Conservation (phyloP, 192 early-diverging fungal genomes). For the Podila verticillata region DNA sequence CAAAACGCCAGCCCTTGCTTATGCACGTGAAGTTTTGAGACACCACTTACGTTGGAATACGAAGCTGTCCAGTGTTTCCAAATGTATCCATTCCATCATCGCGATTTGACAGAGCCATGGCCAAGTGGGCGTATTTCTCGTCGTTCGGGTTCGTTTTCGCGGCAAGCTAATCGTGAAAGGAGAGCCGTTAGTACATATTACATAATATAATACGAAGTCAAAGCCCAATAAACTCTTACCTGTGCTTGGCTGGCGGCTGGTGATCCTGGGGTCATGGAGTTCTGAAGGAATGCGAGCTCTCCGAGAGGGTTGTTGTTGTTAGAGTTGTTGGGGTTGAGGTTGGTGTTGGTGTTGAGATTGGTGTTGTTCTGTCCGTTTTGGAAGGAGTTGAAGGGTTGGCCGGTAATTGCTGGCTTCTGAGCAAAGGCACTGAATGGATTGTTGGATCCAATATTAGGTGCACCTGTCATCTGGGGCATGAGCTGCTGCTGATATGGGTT, state of each 20-base stretch:
- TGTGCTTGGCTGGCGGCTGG: slow-evolving; percentile 14
- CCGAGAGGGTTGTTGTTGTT: slow-evolving; percentile 15
- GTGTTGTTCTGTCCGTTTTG: slow-evolving; percentile 6
- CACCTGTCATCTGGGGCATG: slow-evolving; percentile 29
- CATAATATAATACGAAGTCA: too few species aligned
- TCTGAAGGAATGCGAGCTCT: slow-evolving; percentile 25
- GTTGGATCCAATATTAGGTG: slow-evolving; percentile 43
- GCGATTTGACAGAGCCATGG: slow-evolving; percentile 17
- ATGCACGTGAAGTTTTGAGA: neutral
- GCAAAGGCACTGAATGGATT: slow-evolving; percentile 45
- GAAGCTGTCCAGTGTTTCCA: slow-evolving; percentile 60
- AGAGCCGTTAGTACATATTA: neutral
- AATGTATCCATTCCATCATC: slow-evolving; percentile 66
- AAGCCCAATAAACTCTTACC: neutral
- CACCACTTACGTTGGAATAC: slow-evolving; percentile 58
- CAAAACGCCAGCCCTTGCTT: too few species aligned
- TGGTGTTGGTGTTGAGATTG: slow-evolving; percentile 10
- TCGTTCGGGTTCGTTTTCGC: slow-evolving; percentile 15
- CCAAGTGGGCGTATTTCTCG: slow-evolving; percentile 29
- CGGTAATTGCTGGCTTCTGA: slow-evolving; percentile 20
- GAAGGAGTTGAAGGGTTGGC: slow-evolving; percentile 4
- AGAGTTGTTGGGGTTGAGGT: slow-evolving; percentile 7
- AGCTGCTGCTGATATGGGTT: slow-evolving; percentile 47
- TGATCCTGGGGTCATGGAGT: slow-evolving; percentile 20
- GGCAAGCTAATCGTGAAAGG: neutral